These are phyloP conservation scores for Fusarium piperis DNA, from an alignment of 2,329 filamentous ascomycete genomes.

Conservation along the genomic window DNA sequence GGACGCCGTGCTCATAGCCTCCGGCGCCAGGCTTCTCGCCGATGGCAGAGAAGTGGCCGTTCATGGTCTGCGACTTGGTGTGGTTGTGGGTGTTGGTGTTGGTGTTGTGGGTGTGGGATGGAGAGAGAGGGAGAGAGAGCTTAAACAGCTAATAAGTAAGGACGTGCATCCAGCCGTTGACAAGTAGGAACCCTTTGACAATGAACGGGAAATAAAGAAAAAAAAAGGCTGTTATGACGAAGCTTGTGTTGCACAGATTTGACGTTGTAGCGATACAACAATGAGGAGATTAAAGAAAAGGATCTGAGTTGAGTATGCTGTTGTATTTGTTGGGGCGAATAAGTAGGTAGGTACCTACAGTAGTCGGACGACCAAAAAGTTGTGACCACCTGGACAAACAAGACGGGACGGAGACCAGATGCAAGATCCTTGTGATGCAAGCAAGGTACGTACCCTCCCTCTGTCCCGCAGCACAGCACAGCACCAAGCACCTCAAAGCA, in stretches of 20 bases:
- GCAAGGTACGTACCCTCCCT: slow-evolving; percentile 29
- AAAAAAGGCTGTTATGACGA: slow-evolving; percentile 6
- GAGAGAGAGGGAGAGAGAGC: slow-evolving; percentile 15
- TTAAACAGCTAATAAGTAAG: slow-evolving; percentile 17
- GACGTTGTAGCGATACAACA: not conserved
- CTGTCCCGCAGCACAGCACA: not conserved
- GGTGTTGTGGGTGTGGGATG: slow-evolving; percentile 8
- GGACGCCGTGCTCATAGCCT: slow-evolving; percentile 91
- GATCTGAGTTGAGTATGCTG: not conserved
- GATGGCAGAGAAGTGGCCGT: slow-evolving; percentile 82
- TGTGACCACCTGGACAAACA: slow-evolving; percentile 40
- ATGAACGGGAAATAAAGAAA: not conserved
- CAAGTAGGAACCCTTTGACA: slow-evolving; percentile 25
- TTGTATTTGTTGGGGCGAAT: slow-evolving; percentile 32
- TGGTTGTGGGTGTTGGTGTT: slow-evolving; percentile 12
- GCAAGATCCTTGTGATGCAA: slow-evolving; percentile 33
- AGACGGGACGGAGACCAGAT: not conserved
- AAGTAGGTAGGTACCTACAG: no score
- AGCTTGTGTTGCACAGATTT: not conserved
- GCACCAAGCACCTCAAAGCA: not conserved
- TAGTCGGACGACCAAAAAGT: slow-evolving; percentile 38
- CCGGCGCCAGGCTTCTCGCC: slow-evolving; percentile 71
- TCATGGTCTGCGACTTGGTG: slow-evolving; percentile 62
- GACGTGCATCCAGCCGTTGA: slow-evolving; percentile 35
- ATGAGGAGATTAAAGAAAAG: not conserved